Evolutionary conservation across 495 filamentous ascomycete genomes (phyloP).

Genomic region (Friedmanniomyces simplex): DNA sequence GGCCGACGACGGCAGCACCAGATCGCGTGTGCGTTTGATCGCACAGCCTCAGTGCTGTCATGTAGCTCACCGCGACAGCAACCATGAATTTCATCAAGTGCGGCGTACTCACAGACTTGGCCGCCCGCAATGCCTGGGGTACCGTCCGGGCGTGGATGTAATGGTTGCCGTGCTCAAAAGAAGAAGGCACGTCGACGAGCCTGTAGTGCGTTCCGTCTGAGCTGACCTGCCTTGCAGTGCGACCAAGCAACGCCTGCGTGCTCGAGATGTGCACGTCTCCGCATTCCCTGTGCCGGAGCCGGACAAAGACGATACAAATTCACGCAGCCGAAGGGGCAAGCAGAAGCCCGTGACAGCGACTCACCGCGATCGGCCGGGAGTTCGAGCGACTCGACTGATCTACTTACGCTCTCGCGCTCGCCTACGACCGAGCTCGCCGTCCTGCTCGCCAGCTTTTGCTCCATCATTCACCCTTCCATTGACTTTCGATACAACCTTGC

Average conservation of each 20-base stretch:
- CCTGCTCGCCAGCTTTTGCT: not conserved
- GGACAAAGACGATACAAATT: constrained; percentile 18
- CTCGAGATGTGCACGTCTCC: constrained; percentile 16
- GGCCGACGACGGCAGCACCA: not conserved
- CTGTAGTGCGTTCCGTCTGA: not conserved
- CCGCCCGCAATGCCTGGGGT: constrained; percentile 15
- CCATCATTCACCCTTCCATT: not conserved
- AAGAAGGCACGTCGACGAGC: constrained; percentile 12
- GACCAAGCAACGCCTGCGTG: constrained; percentile 14
- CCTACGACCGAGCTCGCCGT: not conserved
- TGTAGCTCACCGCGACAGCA: too few species aligned
- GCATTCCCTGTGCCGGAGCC: constrained; percentile 7
- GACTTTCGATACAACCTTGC: constrained; percentile 3
- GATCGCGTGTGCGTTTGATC: not conserved
- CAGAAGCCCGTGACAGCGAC: not conserved
- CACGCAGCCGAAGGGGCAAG: not conserved
- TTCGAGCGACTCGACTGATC: not conserved
- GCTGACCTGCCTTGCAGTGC: constrained; percentile 2
- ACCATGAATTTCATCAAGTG: not conserved
- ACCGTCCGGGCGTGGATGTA: constrained; percentile 15
- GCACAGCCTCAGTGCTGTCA: not conserved
- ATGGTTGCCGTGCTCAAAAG: constrained; percentile 17
- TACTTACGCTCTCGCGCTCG: not conserved
- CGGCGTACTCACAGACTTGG: not conserved
- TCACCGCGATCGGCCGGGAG: not conserved